Evolutionary conservation across 495 filamentous ascomycete genomes (phyloP).

Genomic region (Daldinia caldariorum): DNA sequence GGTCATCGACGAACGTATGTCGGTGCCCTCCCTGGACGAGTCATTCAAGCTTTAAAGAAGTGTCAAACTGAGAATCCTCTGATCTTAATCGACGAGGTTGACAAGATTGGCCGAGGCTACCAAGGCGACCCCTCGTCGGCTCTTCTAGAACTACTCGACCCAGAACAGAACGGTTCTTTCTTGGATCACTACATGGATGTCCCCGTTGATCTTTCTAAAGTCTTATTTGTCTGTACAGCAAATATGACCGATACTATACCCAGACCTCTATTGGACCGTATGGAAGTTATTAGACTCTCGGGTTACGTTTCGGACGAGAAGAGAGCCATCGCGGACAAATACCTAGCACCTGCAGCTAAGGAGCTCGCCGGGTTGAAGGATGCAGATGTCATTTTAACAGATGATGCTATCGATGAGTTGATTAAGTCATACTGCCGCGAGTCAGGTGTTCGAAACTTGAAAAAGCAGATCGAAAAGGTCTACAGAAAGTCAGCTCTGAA

Average conservation of each 20-base stretch:
- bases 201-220: constrained; percentile 96
- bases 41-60: constrained; percentile 98
- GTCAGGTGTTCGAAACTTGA: constrained; percentile 95
- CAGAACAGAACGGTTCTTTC: constrained; percentile 97
- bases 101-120: constrained; percentile 96
- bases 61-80: constrained; percentile 98
- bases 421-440: constrained; percentile 99
- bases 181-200: constrained; percentile 99
- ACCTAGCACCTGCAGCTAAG: constrained; percentile 89
- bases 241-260: constrained; percentile 99
- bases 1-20: constrained; percentile 97
- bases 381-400: constrained; percentile 83
- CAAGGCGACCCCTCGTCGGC: constrained; percentile 97
- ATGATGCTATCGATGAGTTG: constrained; percentile 90
- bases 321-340: constrained; percentile 96
- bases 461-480: constrained; percentile 99
- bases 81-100: constrained; percentile 95
- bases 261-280: constrained; percentile 90
- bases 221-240: constrained; percentile 98
- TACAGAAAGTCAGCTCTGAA: constrained; percentile 97
- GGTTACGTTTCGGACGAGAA: constrained; percentile 99
- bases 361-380: constrained; percentile 90
- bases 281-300: constrained; percentile 97
- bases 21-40: constrained; percentile 92
- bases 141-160: constrained; percentile 92